phyloP scores from a whole-genome alignment of 805 yeast species.

The Cyberlindnera galapagoensis region DNA sequence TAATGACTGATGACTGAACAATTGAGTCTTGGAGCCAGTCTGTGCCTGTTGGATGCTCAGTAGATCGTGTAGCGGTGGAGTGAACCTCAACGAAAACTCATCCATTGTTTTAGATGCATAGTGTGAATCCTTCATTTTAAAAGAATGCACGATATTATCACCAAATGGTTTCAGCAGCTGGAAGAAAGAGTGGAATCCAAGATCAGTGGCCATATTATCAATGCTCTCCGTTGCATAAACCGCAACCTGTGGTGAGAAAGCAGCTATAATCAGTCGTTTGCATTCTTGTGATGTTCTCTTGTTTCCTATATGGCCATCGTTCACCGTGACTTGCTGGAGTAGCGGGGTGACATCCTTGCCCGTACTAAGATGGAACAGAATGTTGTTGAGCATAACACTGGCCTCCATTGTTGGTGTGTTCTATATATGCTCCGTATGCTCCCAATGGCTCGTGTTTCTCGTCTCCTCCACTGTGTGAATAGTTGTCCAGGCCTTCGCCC shows the following conservation, averaged over 20 bases:
- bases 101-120: constrained; percentile 42
- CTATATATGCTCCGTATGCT: too few species aligned
- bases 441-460: too few species aligned
- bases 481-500: too few species aligned
- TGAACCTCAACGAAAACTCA: constrained; percentile 52
- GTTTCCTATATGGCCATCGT: constrained; percentile 4
- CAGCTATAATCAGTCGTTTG: constrained; percentile 26
- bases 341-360: constrained; percentile 15
- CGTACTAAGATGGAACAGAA: constrained; percentile 14
- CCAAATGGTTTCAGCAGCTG: constrained; percentile 51
- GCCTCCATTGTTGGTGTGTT: constrained; percentile 17
- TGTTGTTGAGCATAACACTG: constrained; percentile 11
- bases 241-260: constrained; percentile 48
- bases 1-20: constrained; percentile 29
- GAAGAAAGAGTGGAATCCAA: constrained; percentile 38
- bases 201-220: constrained; percentile 35
- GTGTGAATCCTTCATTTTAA: constrained; percentile 46
- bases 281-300: constrained; percentile 22
- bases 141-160: constrained; percentile 40
- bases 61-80: constrained; percentile 31
- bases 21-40: constrained; percentile 21
- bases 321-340: constrained; percentile 4
- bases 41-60: constrained; percentile 24
- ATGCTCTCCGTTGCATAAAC: constrained; percentile 41
- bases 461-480: too few species aligned